These are phyloP conservation scores for Strobilomyces dryophilus DNA, from an alignment of 768 basidiomycete species.

Conservation along the genomic window DNA sequence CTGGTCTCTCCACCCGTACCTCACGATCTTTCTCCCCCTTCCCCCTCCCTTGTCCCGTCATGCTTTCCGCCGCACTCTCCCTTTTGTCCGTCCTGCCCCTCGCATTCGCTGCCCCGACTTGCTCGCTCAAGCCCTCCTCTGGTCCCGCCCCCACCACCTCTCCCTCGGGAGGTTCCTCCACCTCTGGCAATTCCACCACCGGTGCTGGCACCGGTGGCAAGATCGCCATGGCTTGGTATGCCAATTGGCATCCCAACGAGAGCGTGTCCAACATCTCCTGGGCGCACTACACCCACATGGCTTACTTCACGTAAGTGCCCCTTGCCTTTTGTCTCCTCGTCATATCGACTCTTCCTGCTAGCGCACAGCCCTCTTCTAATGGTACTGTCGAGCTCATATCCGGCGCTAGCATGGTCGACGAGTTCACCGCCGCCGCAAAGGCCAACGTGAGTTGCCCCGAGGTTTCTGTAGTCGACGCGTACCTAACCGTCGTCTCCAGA, in stretches of 20 bases:
- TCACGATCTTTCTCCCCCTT: conserved; percentile 17
- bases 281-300: conserved; percentile 62
- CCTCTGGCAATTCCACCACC: conserved; percentile 14
- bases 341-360: neutral
- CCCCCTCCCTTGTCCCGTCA: conserved; percentile 8
- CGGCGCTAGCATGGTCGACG: conserved; percentile 4
- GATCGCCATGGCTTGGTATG: conserved; percentile 64
- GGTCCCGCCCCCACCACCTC: neutral
- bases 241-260: conserved; percentile 56
- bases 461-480: no score
- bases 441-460: conserved; percentile 20
- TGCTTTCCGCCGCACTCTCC: conserved; percentile 18
- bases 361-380: conserved; percentile 21
- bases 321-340: neutral
- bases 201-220: conserved; percentile 23
- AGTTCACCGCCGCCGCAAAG: conserved; percentile 24
- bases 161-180: conserved; percentile 1
- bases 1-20: neutral
- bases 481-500: conserved; percentile 28
- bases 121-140: conserved; percentile 12
- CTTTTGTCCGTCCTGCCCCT: conserved; percentile 23
- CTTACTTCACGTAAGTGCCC: conserved; percentile 52
- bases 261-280: conserved; percentile 55
- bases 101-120: conserved; percentile 28
- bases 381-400: conserved; percentile 11